Conservation (phyloP, 768 basidiomycete species). For the Leccinum obscurum region DNA sequence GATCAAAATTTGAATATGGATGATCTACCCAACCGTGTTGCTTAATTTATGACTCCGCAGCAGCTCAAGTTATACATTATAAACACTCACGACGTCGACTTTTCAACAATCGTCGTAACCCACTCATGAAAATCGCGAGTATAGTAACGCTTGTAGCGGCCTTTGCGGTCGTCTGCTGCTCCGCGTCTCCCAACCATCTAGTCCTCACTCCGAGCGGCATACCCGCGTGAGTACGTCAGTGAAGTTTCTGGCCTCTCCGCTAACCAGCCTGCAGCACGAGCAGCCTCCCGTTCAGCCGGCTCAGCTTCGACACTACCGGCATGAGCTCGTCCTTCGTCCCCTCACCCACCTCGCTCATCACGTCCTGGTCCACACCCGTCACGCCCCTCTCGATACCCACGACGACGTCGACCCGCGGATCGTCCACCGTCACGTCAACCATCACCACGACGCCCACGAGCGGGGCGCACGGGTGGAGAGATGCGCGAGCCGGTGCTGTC, state of each 20-base stretch:
- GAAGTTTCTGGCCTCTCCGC: neutral
- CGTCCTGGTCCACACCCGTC: slow-evolving; percentile 25
- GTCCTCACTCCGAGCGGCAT: slow-evolving; percentile 15
- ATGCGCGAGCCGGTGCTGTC: neutral
- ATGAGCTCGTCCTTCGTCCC: slow-evolving; percentile 15
- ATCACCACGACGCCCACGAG: neutral
- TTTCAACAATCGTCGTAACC: neutral
- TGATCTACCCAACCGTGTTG: slow-evolving; percentile 3
- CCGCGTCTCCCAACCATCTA: slow-evolving; percentile 6
- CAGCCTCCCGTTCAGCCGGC: slow-evolving; percentile 17
- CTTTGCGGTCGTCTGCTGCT: slow-evolving; percentile 11
- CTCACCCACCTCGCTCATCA: slow-evolving; percentile 27
- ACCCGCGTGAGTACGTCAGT: slow-evolving; percentile 19
- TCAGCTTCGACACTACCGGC: slow-evolving; percentile 28
- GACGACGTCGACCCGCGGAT: neutral
- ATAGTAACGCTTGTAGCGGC: slow-evolving; percentile 5
- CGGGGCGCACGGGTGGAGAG: neutral
- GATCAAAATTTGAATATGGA: neutral
- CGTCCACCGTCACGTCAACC: neutral
- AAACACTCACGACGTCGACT: neutral
- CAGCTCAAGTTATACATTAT: neutral
- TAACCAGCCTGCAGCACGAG: slow-evolving; percentile 16
- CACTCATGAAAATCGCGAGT: slow-evolving; percentile 16
- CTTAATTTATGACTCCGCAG: slow-evolving; percentile 22
- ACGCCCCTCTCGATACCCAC: slow-evolving; percentile 5